Percentiles rank a stretch among this genome's conserved stretches.
Evolutionary conservation across 1,139 yeast species (phyloP).

Genomic region (Hansenula sp.): DNA sequence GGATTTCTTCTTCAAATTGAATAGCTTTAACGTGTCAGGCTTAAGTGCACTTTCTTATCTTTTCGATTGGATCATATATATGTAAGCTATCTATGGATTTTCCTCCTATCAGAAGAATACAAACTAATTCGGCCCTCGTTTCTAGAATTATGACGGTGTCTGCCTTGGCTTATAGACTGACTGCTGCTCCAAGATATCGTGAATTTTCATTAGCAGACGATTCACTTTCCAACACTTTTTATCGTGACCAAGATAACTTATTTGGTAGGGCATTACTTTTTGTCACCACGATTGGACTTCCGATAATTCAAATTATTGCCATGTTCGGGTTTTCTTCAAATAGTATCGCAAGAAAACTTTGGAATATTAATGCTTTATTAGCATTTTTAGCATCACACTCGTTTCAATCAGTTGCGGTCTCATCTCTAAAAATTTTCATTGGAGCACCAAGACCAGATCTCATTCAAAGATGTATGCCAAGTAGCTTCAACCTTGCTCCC

Average conservation of each 20-base stretch:
- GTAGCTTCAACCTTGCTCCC: conserved; percentile 16
- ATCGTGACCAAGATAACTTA: conserved; percentile 31
- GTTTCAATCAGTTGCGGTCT: conserved; percentile 37
- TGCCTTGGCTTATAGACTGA: conserved; percentile 30
- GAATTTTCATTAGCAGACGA: conserved; percentile 38
- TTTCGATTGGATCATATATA: conserved; percentile 34
- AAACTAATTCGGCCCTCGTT: too few relatives aligned
- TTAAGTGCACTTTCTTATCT: conserved; percentile 30
- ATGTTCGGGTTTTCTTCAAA: conserved; percentile 22
- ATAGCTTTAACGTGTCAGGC: conserved; percentile 21
- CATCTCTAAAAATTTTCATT: conserved; percentile 39
- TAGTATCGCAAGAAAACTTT: conserved; percentile 29
- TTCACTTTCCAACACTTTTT: conserved; percentile 31
- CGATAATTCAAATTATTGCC: conserved; percentile 29
- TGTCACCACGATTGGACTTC: conserved; percentile 29
- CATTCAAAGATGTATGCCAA: conserved; percentile 39
- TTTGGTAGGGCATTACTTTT: conserved; percentile 33
- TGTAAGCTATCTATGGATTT: conserved; percentile 7
- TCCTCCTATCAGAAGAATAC: too few relatives aligned
- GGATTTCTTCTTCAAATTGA: conserved; percentile 19
- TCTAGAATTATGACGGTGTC: conserved; percentile 13
- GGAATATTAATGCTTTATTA: conserved; percentile 40
- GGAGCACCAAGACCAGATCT: conserved; percentile 49
- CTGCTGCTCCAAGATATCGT: conserved; percentile 35
- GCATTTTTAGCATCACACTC: conserved; percentile 39